Evolutionary conservation across 139 green algal genomes (phyloP).

Genomic region (Chlamydomonas sp.): DNA sequence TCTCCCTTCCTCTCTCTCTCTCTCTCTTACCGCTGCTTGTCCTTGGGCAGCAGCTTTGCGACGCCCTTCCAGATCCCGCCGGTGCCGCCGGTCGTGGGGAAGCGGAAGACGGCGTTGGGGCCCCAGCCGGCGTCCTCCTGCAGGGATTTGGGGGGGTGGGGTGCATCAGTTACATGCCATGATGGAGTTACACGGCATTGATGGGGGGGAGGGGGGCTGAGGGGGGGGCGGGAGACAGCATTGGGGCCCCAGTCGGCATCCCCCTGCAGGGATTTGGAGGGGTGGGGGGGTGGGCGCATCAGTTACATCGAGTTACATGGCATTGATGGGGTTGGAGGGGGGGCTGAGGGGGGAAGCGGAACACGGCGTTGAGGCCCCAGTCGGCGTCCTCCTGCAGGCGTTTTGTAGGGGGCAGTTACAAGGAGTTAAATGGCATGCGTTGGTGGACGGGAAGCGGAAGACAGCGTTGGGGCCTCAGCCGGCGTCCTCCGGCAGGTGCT

Average conservation of each 20-base stretch:
- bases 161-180: too few relatives aligned
- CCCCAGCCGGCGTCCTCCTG: slow-evolving; percentile 87
- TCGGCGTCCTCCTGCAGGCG: slow-evolving; percentile 83
- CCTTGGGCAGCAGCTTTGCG: slow-evolving; percentile 62
- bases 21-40: slow-evolving; percentile 47
- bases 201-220: too few relatives aligned
- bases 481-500: too few relatives aligned
- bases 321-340: too few relatives aligned
- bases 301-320: too few relatives aligned
- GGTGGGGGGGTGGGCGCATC: too few relatives aligned
- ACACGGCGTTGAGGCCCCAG: slow-evolving; percentile 87
- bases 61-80: slow-evolving; percentile 86
- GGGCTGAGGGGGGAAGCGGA: slow-evolving; percentile 86
- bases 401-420: too few relatives aligned
- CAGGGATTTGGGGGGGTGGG: too few relatives aligned
- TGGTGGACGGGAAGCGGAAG: slow-evolving; percentile 77
- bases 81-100: slow-evolving; percentile 76
- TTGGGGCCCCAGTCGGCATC: slow-evolving; percentile 87
- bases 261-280: too few relatives aligned
- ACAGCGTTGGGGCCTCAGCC: slow-evolving; percentile 87
- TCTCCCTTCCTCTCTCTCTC: background rate
- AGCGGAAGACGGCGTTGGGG: slow-evolving; percentile 85
- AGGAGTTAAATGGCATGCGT: too few relatives aligned
- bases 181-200: too few relatives aligned
- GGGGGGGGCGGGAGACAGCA: slow-evolving; percentile 83